Evolutionary conservation across 2,329 filamentous ascomycete species (phyloP).

Genomic region (Pyrenophora tritici-repentis): DNA sequence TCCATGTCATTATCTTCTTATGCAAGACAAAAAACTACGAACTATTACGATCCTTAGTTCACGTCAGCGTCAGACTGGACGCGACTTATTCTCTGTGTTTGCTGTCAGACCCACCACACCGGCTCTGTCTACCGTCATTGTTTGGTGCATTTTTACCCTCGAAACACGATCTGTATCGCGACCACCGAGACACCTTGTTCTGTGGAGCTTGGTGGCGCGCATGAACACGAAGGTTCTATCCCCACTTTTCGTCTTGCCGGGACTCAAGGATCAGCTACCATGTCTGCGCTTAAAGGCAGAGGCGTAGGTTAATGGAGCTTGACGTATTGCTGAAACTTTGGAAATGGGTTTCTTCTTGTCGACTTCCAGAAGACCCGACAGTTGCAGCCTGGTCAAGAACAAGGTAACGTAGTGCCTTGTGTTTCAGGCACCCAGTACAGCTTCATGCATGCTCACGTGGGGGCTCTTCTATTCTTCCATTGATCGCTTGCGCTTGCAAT

Average conservation of each 20-base stretch:
- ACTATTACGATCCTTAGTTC: too few relatives aligned
- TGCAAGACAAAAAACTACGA: too few relatives aligned
- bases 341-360: too few relatives aligned
- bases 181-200: neutral
- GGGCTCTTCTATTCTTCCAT: too few relatives aligned
- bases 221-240: neutral
- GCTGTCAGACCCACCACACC: slow-evolving; percentile 6
- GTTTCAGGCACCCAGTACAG: too few relatives aligned
- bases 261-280: neutral
- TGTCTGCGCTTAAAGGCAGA: neutral
- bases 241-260: too few relatives aligned
- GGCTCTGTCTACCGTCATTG: neutral
- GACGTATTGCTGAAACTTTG: neutral
- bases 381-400: too few relatives aligned
- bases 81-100: slow-evolving; percentile 1
- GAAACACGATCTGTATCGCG: slow-evolving; percentile 11
- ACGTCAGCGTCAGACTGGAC: too few relatives aligned
- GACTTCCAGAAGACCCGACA: too few relatives aligned
- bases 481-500: too few relatives aligned
- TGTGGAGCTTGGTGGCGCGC: neutral
- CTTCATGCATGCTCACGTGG: too few relatives aligned
- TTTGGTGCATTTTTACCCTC: neutral
- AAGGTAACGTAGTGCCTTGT: too few relatives aligned
- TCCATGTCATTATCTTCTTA: neutral
- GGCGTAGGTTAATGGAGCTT: neutral